Evolutionary conservation across 495 filamentous ascomycete species (phyloP).

Genomic region (Alectoria sarmentosa): DNA sequence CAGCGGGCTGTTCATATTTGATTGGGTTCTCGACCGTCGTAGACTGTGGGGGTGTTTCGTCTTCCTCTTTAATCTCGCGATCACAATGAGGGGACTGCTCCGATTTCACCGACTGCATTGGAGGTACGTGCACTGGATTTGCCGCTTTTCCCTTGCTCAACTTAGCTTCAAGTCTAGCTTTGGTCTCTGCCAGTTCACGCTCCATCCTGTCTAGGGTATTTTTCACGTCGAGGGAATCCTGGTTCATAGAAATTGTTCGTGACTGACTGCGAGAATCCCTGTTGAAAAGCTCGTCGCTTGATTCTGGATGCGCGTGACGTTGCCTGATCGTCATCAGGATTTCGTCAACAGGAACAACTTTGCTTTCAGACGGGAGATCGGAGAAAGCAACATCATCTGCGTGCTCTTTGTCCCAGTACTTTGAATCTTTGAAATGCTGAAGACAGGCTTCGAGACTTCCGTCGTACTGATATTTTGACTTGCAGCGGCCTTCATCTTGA

Average conservation of each 20-base stretch:
- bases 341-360: slow-evolving; percentile 15
- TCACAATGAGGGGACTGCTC: neutral
- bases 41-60: slow-evolving; percentile 9
- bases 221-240: slow-evolving; percentile 16
- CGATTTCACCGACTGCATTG: neutral
- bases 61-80: slow-evolving; percentile 11
- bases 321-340: slow-evolving; percentile 8
- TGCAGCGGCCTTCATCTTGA: slow-evolving; percentile 21
- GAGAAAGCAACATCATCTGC: slow-evolving; percentile 19
- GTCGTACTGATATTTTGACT: slow-evolving; percentile 12
- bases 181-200: slow-evolving; percentile 19
- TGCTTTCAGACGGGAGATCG: slow-evolving; percentile 1
- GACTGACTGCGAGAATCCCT: slow-evolving; percentile 21
- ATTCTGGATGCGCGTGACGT: slow-evolving; percentile 10
- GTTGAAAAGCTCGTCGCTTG: neutral
- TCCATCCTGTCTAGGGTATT: slow-evolving; percentile 19
- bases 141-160: neutral
- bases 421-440: neutral
- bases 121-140: neutral
- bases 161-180: slow-evolving; percentile 18
- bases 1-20: slow-evolving; percentile 11
- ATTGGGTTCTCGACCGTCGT: neutral
- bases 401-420: slow-evolving; percentile 17
- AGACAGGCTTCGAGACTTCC: neutral
- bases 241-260: slow-evolving; percentile 14